These are phyloP conservation scores for Paraconiothyrium brasiliense DNA, from an alignment of 2,329 filamentous ascomycete genomes.

Conservation along the genomic window DNA sequence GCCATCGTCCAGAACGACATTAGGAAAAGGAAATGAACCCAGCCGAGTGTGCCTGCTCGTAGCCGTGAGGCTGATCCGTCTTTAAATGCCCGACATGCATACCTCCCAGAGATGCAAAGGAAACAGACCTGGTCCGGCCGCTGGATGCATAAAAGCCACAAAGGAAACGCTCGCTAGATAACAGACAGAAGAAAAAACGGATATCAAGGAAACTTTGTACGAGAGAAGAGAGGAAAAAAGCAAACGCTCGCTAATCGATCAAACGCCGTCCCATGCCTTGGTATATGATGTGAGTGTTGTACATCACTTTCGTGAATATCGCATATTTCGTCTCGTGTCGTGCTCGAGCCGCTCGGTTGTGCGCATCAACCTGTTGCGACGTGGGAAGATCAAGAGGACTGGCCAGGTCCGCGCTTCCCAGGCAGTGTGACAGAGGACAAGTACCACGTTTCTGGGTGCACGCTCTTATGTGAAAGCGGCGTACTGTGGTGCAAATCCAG, in stretches of 20 bases:
- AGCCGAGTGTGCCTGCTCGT: constrained; percentile 51
- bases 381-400: constrained; percentile 40
- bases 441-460: constrained; percentile 32
- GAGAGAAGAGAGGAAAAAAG: constrained; percentile 48
- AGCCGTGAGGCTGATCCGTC: constrained; percentile 57
- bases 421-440: constrained; percentile 39
- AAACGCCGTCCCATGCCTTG: constrained; percentile 66
- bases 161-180: constrained; percentile 56
- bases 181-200: constrained; percentile 53
- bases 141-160: constrained; percentile 42
- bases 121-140: constrained; percentile 51
- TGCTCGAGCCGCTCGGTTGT: constrained; percentile 47
- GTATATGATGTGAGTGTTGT: constrained; percentile 51
- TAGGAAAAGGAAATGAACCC: constrained; percentile 47
- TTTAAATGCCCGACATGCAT: constrained; percentile 55
- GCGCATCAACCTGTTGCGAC: constrained; percentile 47
- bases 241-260: constrained; percentile 54
- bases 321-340: constrained; percentile 56
- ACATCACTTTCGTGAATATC: constrained; percentile 55
- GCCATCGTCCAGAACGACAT: constrained; percentile 50
- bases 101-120: constrained; percentile 56
- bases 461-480: constrained; percentile 79
- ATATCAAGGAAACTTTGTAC: constrained; percentile 54
- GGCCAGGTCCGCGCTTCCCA: constrained; percentile 56
- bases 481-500: constrained; percentile 78